Evolutionary conservation across 306 rosid species (phyloP), one percentile per base, ranked within the genome.

Genomic region (Quercus cerris): DNA sequence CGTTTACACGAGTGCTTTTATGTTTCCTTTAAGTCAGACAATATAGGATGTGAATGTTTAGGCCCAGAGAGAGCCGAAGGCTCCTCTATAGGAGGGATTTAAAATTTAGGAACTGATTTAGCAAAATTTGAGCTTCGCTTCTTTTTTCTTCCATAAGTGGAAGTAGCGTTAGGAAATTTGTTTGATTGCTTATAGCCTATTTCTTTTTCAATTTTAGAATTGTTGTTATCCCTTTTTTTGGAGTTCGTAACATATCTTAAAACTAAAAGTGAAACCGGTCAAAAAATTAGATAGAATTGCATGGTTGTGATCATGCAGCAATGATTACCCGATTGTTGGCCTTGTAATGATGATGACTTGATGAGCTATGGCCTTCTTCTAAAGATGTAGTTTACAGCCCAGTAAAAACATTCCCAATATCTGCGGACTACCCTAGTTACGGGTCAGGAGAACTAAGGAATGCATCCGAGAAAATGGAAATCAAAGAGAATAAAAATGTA

Each of bases 241-340:
- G 44, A 63, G 38, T 63, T 63, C 28, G 70, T 63, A 28, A 63
- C 70, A 28, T 35, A 27, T 38, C 6, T n/a, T 35, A 23, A 35
- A 67, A 49, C 72, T 67, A n/a, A 35, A 35, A 68, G 27, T 68
- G 72, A 22, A 68, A 35, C 72, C 19, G 28, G 12, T 35, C 12
- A 10, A 68, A 68, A 68, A 35, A 9, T 8, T 35, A 6, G 72
- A n/a, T 19, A 18, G 17, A 33, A 19, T 52, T 59, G 31, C 31
- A 20, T 8, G n/a, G 23, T 13, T 91, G 80, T 88, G 87, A 81
- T 90, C 88, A 88, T 91, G 89, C 94, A 96, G 97, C 89, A 87
- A 90, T 72, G 90, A 88, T 81, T 97, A 90, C 85, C 82, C 87
- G 68, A 68, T 93, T 57, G 93, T 89, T 89, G 90, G 94, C 76